phyloP scores from a whole-genome alignment of 139 green algal species.

The Haematococcus lacustris region DNA sequence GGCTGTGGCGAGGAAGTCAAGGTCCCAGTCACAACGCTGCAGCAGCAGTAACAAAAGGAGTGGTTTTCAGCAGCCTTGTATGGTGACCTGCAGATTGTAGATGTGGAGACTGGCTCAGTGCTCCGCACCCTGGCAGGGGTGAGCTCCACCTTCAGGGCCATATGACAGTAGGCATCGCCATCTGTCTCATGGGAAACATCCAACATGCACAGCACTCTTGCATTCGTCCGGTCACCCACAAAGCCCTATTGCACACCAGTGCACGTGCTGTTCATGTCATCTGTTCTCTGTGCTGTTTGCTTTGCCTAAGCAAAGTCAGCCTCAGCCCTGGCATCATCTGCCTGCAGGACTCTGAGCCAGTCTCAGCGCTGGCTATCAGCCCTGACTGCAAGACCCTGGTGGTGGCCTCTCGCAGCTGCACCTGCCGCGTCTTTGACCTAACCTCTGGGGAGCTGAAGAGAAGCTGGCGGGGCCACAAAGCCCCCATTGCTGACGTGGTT shows the following conservation, averaged over 20 bases:
- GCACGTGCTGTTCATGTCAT: too few species aligned
- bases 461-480: constrained; percentile 48
- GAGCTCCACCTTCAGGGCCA: too few species aligned
- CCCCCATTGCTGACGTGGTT: constrained; percentile 68
- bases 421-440: constrained; percentile 59
- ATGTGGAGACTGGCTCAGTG: constrained; percentile 51
- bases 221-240: too few species aligned
- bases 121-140: constrained; percentile 59
- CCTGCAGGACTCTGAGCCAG: constrained; percentile 74
- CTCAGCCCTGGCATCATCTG: too few species aligned
- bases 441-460: constrained; percentile 31
- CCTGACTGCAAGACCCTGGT: constrained; percentile 65
- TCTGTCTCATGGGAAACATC: too few species aligned
- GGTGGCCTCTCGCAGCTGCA: constrained; percentile 69
- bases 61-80: background rate
- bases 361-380: constrained; percentile 76
- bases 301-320: too few species aligned
- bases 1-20: constrained; percentile 85
- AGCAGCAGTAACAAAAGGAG: too few species aligned
- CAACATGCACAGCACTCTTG: too few species aligned
- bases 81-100: constrained; percentile 52
- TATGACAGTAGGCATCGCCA: too few species aligned
- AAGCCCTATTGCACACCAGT: too few species aligned
- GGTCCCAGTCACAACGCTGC: constrained; percentile 32
- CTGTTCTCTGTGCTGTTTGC: too few species aligned